Conservation (phyloP, 164 flowering plant genomes). For the Echeveria elegans region DNA sequence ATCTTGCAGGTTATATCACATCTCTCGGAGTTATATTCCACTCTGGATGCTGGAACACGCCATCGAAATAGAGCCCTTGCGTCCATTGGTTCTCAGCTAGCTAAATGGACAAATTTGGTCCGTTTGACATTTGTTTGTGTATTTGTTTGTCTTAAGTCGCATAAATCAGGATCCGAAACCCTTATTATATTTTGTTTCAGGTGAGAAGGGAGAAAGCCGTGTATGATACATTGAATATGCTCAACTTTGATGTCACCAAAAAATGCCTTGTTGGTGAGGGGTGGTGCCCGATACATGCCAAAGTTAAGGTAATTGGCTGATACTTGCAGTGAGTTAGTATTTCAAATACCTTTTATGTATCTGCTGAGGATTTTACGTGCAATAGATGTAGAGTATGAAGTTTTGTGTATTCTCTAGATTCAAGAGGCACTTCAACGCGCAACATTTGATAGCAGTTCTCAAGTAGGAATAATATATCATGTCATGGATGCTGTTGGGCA, state of each 20-base stretch:
- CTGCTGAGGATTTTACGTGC: not conserved
- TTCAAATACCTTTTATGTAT: not conserved
- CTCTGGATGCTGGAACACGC: conserved; percentile 83
- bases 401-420: conserved; percentile 42
- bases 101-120: conserved; percentile 77
- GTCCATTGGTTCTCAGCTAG: conserved; percentile 51
- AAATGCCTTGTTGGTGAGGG: conserved; percentile 99
- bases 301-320: conserved; percentile 44
- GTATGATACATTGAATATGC: conserved; percentile 89
- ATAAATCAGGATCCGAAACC: not conserved
- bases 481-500: conserved; percentile 76
- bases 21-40: conserved; percentile 77
- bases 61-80: conserved; percentile 75
- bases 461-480: conserved; percentile 91
- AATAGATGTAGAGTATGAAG: not conserved
- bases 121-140: conserved; percentile 5
- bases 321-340: not conserved
- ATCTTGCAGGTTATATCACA: conserved; percentile 65
- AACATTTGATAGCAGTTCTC: conserved; percentile 88
- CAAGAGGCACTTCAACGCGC: conserved; percentile 92
- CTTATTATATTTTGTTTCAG: conserved; percentile 29
- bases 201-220: conserved; percentile 94
- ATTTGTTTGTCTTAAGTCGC: not conserved
- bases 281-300: conserved; percentile 94
- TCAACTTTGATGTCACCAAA: conserved; percentile 94